Evolutionary conservation across 345 rosid genomes (phyloP), one percentile per base, ranked within the genome.

Genomic region (Brassica carinata): DNA sequence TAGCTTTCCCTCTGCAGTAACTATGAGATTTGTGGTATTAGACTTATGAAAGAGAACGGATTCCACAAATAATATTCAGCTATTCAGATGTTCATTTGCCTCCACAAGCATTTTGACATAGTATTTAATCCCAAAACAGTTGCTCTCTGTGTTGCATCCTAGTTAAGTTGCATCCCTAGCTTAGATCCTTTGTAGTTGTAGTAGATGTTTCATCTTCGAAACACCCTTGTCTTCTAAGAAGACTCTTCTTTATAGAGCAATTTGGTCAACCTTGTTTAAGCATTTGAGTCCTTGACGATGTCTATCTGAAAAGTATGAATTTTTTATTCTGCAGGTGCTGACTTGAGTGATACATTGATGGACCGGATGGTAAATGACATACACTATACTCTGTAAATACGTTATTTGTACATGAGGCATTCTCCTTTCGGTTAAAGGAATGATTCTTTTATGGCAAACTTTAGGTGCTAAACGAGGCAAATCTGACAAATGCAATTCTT

Each of bases 321-420:
- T 30, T 5, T 38, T 14, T 13, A 34, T 17, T n/a, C 64, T 64
- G 65, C 90, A 93, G 99, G 98, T 79, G 99, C 99, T 7, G 99
- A 95, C 84, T 86, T 95, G 85, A 95, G 98, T 13, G 99, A 93
- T 85, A 95, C 99, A 66, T 85, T 95, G 83, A 95, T 95, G 99
- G 99, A 95, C 84, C 92, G 99, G 11, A 95, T 95, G 99, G 99
- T 93, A 88, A 76, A 26, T 5, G 23, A 9, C 36, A 75, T 19
- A 71, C 38, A 64, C 40, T 26, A 0, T 29, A 2, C 64, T 48
- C 72, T 53, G 74, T 34, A 51, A 66, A 53, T 40, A 29, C 9
- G 17, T 5, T 5, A 8, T 5, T 34, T 36, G 75, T 38, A 69
- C 8, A 34, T 13, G 13, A 74, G 27, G 8, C 29, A 67, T 51